phyloP scores from a whole-genome alignment of 768 basidiomycete genomes.

The Suillus spraguei region DNA sequence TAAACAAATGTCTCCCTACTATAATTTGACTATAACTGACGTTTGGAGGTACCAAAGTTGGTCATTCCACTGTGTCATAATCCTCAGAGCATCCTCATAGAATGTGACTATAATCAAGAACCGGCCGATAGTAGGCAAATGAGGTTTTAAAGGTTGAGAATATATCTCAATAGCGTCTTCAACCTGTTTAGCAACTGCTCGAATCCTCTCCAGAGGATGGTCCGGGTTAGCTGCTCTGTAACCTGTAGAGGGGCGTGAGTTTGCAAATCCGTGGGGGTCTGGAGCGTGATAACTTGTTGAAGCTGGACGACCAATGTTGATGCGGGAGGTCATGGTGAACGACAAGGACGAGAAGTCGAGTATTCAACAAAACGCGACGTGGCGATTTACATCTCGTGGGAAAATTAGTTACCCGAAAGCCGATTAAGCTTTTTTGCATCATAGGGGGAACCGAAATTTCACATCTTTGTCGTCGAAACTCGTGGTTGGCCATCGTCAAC shows the following conservation, averaged over 20 bases:
- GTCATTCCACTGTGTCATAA: conserved; percentile 93
- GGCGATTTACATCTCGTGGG: conserved; percentile 4
- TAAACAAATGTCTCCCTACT: conserved; percentile 10
- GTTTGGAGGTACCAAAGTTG: conserved; percentile 98
- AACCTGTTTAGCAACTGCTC: conserved; percentile 67
- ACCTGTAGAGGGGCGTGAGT: conserved; percentile 66
- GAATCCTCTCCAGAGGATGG: conserved; percentile 79
- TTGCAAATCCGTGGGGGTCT: conserved; percentile 82
- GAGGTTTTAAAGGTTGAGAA: conserved; percentile 91
- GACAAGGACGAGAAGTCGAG: conserved; percentile 11
- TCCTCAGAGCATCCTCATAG: conserved; percentile 93
- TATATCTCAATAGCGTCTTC: conserved; percentile 94
- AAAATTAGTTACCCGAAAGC: neutral
- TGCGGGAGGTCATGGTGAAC: conserved; percentile 72
- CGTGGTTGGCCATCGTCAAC: neutral
- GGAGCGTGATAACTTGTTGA: conserved; percentile 51
- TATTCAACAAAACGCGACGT: conserved; percentile 5
- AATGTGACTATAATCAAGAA: conserved; percentile 99
- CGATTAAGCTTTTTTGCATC: neutral
- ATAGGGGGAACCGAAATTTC: conserved; percentile 2
- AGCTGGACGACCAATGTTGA: conserved; percentile 78
- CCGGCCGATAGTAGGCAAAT: conserved; percentile 92
- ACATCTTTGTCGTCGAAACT: neutral
- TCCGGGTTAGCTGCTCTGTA: conserved; percentile 83
- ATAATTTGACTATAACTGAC: conserved; percentile 48